These are phyloP conservation scores for Patellifolia procumbens DNA, from an alignment of 179 eudicot species.

Conservation along the genomic window DNA sequence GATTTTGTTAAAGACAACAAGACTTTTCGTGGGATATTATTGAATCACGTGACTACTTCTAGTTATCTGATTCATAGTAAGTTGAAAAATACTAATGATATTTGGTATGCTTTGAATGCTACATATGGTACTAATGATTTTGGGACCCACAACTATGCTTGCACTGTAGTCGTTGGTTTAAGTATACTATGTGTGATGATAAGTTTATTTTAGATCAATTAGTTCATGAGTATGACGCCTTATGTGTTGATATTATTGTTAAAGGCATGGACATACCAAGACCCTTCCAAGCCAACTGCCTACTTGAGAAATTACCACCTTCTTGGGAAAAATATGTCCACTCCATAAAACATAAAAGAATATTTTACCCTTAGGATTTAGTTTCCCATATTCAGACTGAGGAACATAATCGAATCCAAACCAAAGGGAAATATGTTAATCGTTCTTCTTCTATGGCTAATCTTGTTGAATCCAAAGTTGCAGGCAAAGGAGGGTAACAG, in stretches of 20 bases:
- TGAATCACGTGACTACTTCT: not conserved
- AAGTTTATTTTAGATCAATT: not conserved
- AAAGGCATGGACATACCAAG: too few relatives aligned
- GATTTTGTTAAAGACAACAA: not conserved
- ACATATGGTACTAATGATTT: not conserved
- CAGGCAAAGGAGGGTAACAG: too few relatives aligned
- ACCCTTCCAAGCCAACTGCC: too few relatives aligned
- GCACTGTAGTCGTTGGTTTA: not conserved
- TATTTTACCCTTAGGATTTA: not conserved
- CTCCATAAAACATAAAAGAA: conserved; percentile 10
- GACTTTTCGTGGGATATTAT: not conserved
- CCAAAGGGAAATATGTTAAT: not conserved
- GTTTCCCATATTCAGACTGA: not conserved
- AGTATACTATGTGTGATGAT: not conserved
- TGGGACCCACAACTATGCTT: not conserved
- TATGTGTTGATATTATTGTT: not conserved
- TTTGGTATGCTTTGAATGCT: not conserved
- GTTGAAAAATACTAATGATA: not conserved
- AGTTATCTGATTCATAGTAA: not conserved
- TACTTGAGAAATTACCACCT: not conserved
- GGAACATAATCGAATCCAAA: not conserved
- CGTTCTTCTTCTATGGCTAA: conserved; percentile 7
- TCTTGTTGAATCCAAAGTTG: too few relatives aligned
- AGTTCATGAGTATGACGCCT: not conserved
- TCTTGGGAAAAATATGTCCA: conserved; percentile 15